Base-by-base conservation (phyloP, 176 grass and related monocot genomes). In the Raddia guianensis region DNA sequence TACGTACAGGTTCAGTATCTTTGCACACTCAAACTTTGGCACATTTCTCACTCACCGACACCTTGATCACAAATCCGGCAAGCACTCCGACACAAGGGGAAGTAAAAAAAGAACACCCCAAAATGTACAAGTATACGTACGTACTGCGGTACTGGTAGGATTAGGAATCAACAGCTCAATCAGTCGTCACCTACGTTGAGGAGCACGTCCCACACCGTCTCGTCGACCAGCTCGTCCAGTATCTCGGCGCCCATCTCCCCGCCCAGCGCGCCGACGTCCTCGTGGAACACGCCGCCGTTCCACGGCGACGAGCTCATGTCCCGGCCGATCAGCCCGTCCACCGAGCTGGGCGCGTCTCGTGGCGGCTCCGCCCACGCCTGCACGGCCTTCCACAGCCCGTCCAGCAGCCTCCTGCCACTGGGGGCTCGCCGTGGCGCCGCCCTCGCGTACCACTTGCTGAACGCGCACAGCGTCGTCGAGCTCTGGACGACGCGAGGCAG, bases 201-300 rank as follows among this genome's bases (percentile, higher is more conserved):
- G 33, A 96, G 93, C 73, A 85, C 87, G 62, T 93, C 89, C 87
- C 89, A 88, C 62, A 96, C 63, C 66, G 85, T 79, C 82, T 99
- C 97, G 62, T 91, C 91, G 58, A 93, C 71, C 6, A 99, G 77
- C 82, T 99, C 90, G 8, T 88, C 87, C 33, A 92, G 51, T 20
- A 99, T 80, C 46, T 91, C 87, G 40, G 48, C 76, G 72, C 89
- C 97, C 42, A 96, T 77, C 64, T 99, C 90, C 53, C 11, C 15
- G 64, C 65, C 83, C 0, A 93, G 27, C 47, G 15, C 87, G 20
- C 86, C 87, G 44, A 89, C 59, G 83, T 96, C 90, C 13, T 83
- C 79, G 10, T 64, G 74, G 77, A 91, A 90, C 56, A 59, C 69
- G 79, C 73, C 65, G 79, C 73, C 59, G 46, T 46, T 76, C 97